Evolutionary conservation across 257 asterid species (phyloP).

Genomic region (Solanum arcanum): DNA sequence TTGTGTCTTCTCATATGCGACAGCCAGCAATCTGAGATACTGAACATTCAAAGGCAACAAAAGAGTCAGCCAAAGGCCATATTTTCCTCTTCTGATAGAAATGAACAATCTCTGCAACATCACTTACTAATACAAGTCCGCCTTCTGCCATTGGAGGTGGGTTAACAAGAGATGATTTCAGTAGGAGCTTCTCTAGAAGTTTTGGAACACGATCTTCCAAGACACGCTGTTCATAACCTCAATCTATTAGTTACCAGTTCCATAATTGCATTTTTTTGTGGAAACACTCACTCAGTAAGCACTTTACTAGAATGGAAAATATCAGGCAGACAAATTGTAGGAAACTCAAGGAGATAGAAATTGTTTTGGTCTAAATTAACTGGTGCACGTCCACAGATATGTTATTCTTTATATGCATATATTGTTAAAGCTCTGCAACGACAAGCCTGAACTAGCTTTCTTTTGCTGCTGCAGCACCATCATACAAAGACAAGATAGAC

Average conservation of each 20-base stretch:
- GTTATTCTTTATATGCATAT: background rate
- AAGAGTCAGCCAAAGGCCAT: constrained; percentile 5
- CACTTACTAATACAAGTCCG: constrained; percentile 76
- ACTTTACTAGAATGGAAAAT: background rate
- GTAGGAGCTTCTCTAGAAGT: constrained; percentile 85
- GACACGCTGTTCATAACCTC: constrained; percentile 54
- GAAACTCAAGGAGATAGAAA: background rate
- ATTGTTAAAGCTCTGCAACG: background rate
- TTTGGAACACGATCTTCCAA: constrained; percentile 93
- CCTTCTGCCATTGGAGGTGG: constrained; percentile 98
- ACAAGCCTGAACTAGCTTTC: background rate
- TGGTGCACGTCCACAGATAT: background rate
- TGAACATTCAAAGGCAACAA: constrained; percentile 14
- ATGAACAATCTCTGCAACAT: background rate
- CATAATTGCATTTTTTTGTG: background rate
- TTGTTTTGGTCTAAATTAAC: background rate
- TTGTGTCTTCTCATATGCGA: constrained; percentile 88
- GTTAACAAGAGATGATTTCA: constrained; percentile 73
- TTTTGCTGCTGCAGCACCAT: background rate
- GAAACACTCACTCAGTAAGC: background rate
- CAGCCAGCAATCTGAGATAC: constrained; percentile 93
- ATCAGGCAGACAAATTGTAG: background rate
- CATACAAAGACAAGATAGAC: background rate
- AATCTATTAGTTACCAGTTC: background rate
- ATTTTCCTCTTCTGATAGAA: constrained; percentile 1